These are phyloP conservation scores for Penicillium goetzii DNA, from an alignment of 495 filamentous ascomycete genomes.

Conservation along the genomic window DNA sequence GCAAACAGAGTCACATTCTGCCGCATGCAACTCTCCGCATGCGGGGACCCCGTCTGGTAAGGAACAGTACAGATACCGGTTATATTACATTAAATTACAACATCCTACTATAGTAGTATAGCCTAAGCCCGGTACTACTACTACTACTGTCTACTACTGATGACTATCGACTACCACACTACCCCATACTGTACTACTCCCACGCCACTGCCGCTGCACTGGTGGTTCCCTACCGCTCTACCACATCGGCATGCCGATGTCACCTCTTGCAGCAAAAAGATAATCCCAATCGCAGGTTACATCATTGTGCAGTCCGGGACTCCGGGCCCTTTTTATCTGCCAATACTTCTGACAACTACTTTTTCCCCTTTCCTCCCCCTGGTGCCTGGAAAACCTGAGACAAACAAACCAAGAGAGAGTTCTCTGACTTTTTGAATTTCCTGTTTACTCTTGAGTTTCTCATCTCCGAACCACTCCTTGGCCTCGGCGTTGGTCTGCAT, in stretches of 20 bases:
- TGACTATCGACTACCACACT: slow-evolving; percentile 5
- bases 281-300: slow-evolving; percentile 26
- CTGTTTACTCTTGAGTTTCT: neutral
- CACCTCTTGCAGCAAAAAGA: slow-evolving; percentile 15
- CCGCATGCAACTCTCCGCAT: slow-evolving; percentile 24
- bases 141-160: neutral
- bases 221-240: slow-evolving; percentile 13
- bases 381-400: slow-evolving; percentile 1
- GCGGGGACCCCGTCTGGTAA: slow-evolving; percentile 12
- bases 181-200: neutral
- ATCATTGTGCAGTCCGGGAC: slow-evolving; percentile 27
- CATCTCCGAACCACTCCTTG: neutral
- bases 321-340: slow-evolving; percentile 4
- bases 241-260: slow-evolving; percentile 39
- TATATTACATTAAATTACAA: slow-evolving; percentile 2
- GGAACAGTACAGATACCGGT: neutral
- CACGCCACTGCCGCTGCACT: slow-evolving; percentile 5
- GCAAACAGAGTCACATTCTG: slow-evolving; percentile 23
- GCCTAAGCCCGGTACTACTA: neutral
- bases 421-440: neutral
- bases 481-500: neutral
- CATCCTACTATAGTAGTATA: neutral
- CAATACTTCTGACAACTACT: neutral
- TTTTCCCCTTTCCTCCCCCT: slow-evolving; percentile 1
- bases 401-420: neutral